Percentiles rank a stretch among this genome's conserved stretches.
These are phyloP conservation scores for Penicillium taxi DNA, from an alignment of 495 filamentous ascomycete genomes.

Conservation along the genomic window DNA sequence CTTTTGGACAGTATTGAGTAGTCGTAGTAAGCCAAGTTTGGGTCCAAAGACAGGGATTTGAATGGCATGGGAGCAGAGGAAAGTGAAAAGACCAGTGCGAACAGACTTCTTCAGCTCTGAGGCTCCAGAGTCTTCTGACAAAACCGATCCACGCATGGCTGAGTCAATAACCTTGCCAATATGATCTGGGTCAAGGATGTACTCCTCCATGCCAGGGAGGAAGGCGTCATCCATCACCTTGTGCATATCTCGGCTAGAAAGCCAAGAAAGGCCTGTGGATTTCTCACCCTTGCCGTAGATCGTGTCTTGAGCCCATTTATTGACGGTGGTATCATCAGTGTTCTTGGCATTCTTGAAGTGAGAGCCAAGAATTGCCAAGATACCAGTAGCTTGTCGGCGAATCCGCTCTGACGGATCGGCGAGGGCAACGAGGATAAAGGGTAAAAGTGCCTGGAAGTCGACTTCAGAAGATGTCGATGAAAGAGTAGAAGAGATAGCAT, in stretches of 20 bases:
- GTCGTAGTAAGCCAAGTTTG: slow-evolving; percentile 60
- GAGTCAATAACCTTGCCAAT: slow-evolving; percentile 52
- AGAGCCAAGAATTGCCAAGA: slow-evolving; percentile 41
- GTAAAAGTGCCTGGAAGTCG: slow-evolving; percentile 70
- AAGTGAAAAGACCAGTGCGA: slow-evolving; percentile 59
- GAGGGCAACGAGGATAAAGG: slow-evolving; percentile 67
- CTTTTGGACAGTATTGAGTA: slow-evolving; percentile 63
- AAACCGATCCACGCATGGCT: slow-evolving; percentile 41
- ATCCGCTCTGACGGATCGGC: slow-evolving; percentile 65
- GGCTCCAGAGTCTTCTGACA: slow-evolving; percentile 30
- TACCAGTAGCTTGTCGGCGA: slow-evolving; percentile 62
- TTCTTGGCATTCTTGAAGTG: slow-evolving; percentile 42
- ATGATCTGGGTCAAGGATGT: slow-evolving; percentile 62
- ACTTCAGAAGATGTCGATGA: slow-evolving; percentile 40
- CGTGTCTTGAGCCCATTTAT: slow-evolving; percentile 44
- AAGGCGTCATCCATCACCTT: slow-evolving; percentile 58
- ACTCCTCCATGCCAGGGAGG: slow-evolving; percentile 70
- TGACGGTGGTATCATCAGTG: slow-evolving; percentile 17
- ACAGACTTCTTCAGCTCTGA: slow-evolving; percentile 57
- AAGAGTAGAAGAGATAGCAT: slow-evolving; percentile 47
- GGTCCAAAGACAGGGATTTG: slow-evolving; percentile 56
- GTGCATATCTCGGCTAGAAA: slow-evolving; percentile 48
- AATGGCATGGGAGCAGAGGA: slow-evolving; percentile 64
- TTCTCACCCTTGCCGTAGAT: slow-evolving; percentile 50
- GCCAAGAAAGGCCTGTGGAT: slow-evolving; percentile 45